Evolutionary conservation across 1,284 basidiomycete genomes (phyloP), one percentile per base, ranked within the genome.

Genomic region (Volvariella surrecta): DNA sequence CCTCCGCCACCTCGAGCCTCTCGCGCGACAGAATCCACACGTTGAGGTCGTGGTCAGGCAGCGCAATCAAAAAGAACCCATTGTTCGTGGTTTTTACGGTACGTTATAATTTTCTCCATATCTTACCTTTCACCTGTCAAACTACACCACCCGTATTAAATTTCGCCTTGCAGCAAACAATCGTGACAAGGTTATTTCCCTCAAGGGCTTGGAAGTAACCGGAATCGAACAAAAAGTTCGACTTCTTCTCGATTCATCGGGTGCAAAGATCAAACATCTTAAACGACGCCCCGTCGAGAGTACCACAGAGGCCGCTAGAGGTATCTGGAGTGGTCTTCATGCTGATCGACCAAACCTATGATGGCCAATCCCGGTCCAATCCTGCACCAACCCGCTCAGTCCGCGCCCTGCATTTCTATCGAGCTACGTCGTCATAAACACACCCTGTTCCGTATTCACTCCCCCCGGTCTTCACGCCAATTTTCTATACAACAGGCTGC

Each of bases 281-380:
- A 89, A 74, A 54, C 70, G 82, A 18, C 71, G 77, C 48, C 71
- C 74, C 16, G 81, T 91, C 28, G 80, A 87, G 67, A 88, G 83
- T 56, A 77, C 74, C 34, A 81, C 82, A 42, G 84, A 88, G 63
- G 74, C 86, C 21, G 72, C 84, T 18, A 79, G 89, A 59, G 89
- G 89, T 43, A 87, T 91, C 51, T 90, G 87, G 88, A 86, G 82
- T 58, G 86, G 87, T 35, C 59, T 89, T 49, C 87, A 89, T 54
- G 79, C 81, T 49, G 73, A 78, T 52, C 66, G 70, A 40, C 76
- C 74, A 1, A 44, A 52, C 6, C 60, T 73, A 48, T 73, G 54
- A n/a, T 43, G 38, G 38, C 24, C 21, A 30, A 21, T 18, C 19
- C 40, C 20, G 24, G 21, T 21, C n/a, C 39, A 4, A 30, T 9